Conservation (phyloP, 139 green algal genomes). For the Asterochloris sp. region DNA sequence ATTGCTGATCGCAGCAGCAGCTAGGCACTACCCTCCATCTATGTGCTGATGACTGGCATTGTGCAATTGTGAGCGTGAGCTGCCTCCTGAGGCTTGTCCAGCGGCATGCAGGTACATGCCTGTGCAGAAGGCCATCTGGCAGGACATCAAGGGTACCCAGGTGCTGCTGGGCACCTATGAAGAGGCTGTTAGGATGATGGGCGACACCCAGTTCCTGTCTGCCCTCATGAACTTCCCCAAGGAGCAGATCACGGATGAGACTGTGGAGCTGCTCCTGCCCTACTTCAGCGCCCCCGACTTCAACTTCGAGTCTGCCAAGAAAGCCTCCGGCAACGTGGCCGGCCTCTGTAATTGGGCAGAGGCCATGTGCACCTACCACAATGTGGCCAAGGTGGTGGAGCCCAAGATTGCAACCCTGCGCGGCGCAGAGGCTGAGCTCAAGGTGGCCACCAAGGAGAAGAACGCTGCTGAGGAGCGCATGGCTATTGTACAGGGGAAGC, state of each 20-base stretch:
- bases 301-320: constrained; percentile 87
- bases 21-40: too few relatives aligned
- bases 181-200: constrained; percentile 91
- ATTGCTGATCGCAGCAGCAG: too few relatives aligned
- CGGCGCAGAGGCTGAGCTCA: constrained; percentile 82
- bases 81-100: not conserved
- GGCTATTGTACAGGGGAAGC: constrained; percentile 81
- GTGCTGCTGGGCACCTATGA: constrained; percentile 82
- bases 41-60: too few relatives aligned
- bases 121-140: constrained; percentile 65
- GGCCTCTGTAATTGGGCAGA: constrained; percentile 93
- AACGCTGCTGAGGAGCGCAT: constrained; percentile 85
- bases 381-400: constrained; percentile 86
- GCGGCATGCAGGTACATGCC: constrained; percentile 28
- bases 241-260: constrained; percentile 92
- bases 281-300: constrained; percentile 91
- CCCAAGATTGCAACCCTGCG: constrained; percentile 89
- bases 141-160: constrained; percentile 79
- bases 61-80: not conserved
- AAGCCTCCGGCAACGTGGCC: constrained; percentile 77
- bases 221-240: constrained; percentile 92
- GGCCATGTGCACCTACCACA: constrained; percentile 94
- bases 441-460: constrained; percentile 84
- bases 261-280: constrained; percentile 82
- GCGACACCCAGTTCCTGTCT: constrained; percentile 84